phyloP scores from a whole-genome alignment of 345 rosid genomes.

The Mangifera indica region DNA sequence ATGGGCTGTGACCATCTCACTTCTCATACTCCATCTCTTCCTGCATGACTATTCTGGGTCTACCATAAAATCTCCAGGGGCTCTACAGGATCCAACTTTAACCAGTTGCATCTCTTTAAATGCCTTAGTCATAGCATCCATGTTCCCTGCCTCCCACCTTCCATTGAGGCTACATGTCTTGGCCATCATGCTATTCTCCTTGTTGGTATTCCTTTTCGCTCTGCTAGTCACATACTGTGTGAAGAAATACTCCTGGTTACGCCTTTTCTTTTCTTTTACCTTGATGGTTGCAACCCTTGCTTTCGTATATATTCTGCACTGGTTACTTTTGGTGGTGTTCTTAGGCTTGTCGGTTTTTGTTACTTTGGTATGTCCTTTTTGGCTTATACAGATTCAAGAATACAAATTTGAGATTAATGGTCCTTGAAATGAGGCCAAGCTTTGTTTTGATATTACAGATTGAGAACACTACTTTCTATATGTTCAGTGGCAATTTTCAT shows the following conservation, averaged over 20 bases:
- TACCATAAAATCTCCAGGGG: slow-evolving; percentile 72
- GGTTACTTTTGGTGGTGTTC: slow-evolving; percentile 51
- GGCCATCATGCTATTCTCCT: slow-evolving; percentile 81
- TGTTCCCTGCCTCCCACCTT: slow-evolving; percentile 75
- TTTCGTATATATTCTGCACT: slow-evolving; percentile 51
- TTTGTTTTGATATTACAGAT: slow-evolving; percentile 75
- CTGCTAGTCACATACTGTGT: slow-evolving; percentile 75
- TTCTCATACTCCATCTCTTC: too few species aligned
- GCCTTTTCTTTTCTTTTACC: slow-evolving; percentile 54
- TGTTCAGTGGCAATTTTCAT: slow-evolving; percentile 5
- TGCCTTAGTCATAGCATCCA: too few species aligned
- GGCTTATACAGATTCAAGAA: slow-evolving; percentile 84
- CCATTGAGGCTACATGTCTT: slow-evolving; percentile 82
- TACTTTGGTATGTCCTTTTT: slow-evolving; percentile 74
- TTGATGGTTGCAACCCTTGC: slow-evolving; percentile 57
- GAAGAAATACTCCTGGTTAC: slow-evolving; percentile 61
- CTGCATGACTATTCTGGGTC: slow-evolving; percentile 84
- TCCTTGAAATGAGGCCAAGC: slow-evolving; percentile 98
- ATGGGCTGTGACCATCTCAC: too few species aligned
- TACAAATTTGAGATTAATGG: slow-evolving; percentile 97
- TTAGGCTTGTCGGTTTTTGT: slow-evolving; percentile 65
- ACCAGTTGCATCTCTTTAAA: too few species aligned
- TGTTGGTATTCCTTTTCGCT: slow-evolving; percentile 81
- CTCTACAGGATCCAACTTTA: slow-evolving; percentile 57
- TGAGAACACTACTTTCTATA: slow-evolving; percentile 18